phyloP scores from a whole-genome alignment of 2,329 filamentous ascomycete genomes.

The Dactylellina parvicollis region DNA sequence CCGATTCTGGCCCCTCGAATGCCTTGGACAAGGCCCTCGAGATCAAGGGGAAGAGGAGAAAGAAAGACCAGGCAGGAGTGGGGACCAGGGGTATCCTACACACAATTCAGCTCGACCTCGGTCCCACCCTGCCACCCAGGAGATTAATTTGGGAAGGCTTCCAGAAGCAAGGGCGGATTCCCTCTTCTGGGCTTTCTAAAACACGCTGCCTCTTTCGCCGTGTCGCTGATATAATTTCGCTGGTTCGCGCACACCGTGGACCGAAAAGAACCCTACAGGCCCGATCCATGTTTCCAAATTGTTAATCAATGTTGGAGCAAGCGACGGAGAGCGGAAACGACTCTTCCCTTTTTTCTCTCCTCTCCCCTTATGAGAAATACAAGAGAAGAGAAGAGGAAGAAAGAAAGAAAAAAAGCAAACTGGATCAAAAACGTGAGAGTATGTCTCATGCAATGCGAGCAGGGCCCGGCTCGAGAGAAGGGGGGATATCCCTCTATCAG shows the following conservation, averaged over 20 bases:
- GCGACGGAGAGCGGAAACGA: slow-evolving; percentile 30
- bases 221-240: slow-evolving; percentile 42
- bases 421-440: slow-evolving; percentile 50
- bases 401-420: slow-evolving; percentile 31
- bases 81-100: slow-evolving; percentile 40
- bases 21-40: slow-evolving; percentile 16
- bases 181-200: slow-evolving; percentile 45
- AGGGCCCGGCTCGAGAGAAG: slow-evolving; percentile 26
- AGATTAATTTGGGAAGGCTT: slow-evolving; percentile 55
- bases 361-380: not conserved
- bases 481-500: slow-evolving; percentile 32
- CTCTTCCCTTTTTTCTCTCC: no score
- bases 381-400: not conserved
- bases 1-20: slow-evolving; percentile 21
- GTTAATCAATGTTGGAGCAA: slow-evolving; percentile 33
- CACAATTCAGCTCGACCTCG: slow-evolving; percentile 11
- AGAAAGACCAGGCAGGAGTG: slow-evolving; percentile 15
- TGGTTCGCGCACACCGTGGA: slow-evolving; percentile 23
- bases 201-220: slow-evolving; percentile 21
- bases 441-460: slow-evolving; percentile 34
- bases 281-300: slow-evolving; percentile 18
- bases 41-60: slow-evolving; percentile 18
- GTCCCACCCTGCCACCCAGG: slow-evolving; percentile 24
- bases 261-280: not conserved
- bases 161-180: slow-evolving; percentile 54